Percentiles rank a stretch among this genome's conserved stretches.
These are phyloP conservation scores for Aspergillus candidus DNA, from an alignment of 2,329 filamentous ascomycete genomes.

Conservation along the genomic window DNA sequence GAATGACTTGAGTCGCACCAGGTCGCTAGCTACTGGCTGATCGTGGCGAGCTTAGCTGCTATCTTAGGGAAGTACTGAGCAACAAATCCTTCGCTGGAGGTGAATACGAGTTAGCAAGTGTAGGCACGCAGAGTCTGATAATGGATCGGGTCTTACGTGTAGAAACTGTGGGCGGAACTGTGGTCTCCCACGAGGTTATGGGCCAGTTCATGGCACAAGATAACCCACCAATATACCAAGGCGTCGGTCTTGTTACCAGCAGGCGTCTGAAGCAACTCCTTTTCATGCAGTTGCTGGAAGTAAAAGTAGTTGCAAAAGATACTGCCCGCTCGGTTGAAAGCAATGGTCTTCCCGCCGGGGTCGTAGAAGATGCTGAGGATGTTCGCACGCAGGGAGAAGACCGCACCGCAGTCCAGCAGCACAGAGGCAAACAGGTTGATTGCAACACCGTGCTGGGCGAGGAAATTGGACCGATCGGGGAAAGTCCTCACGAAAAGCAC, in stretches of 20 bases:
- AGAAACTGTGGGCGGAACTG: slow-evolving; percentile 73
- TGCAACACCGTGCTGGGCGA: slow-evolving; percentile 53
- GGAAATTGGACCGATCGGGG: slow-evolving; percentile 49
- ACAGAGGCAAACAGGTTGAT: slow-evolving; percentile 66
- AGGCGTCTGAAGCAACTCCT: slow-evolving; percentile 36
- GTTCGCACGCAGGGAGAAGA: slow-evolving; percentile 65
- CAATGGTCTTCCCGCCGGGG: slow-evolving; percentile 70
- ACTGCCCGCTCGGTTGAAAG: slow-evolving; percentile 81
- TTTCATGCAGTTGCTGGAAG: slow-evolving; percentile 71
- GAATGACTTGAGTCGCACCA: no score
- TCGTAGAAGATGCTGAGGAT: slow-evolving; percentile 86
- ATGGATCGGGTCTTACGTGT: slow-evolving; percentile 45
- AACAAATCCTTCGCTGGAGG: slow-evolving; percentile 63
- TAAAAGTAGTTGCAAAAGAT: slow-evolving; percentile 93
- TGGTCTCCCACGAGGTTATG: slow-evolving; percentile 83
- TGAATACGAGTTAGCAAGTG: slow-evolving; percentile 2
- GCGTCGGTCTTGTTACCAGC: slow-evolving; percentile 58
- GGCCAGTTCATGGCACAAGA: slow-evolving; percentile 90
- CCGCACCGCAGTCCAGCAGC: slow-evolving; percentile 60
- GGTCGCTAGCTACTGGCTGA: slow-evolving; percentile 1
- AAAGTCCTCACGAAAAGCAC: slow-evolving; percentile 62
- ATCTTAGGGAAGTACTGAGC: slow-evolving; percentile 70
- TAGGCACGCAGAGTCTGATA: background rate
- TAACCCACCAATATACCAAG: slow-evolving; percentile 85
- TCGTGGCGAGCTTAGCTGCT: slow-evolving; percentile 47